These are phyloP conservation scores for Trametes pubescens DNA, from an alignment of 1,284 basidiomycete species.

Conservation along the genomic window DNA sequence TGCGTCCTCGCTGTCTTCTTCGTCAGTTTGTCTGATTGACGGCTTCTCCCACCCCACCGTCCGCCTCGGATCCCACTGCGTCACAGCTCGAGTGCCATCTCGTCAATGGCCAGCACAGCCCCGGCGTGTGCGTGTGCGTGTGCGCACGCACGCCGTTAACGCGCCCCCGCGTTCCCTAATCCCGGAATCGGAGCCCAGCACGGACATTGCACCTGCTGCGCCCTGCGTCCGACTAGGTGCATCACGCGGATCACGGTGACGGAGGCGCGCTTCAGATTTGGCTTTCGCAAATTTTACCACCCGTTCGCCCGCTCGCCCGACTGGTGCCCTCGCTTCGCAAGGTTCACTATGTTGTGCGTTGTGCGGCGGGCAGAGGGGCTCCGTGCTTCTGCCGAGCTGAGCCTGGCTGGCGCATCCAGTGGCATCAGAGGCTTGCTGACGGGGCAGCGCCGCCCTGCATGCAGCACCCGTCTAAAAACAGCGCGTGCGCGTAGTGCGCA, in stretches of 20 bases:
- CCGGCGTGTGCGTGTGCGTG: neutral
- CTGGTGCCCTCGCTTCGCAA: constrained; percentile 1
- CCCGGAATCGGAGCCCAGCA: neutral
- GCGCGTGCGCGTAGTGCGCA: neutral
- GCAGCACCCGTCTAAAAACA: neutral
- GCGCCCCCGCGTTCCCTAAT: neutral
- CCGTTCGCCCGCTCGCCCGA: neutral
- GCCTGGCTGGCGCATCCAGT: neutral
- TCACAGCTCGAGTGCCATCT: neutral
- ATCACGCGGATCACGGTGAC: constrained; percentile 7
- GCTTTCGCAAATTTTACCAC: neutral
- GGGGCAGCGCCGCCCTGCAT: neutral
- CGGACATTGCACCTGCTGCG: neutral
- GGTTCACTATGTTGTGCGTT: neutral
- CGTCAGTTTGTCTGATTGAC: constrained; percentile 12
- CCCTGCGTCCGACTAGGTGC: neutral
- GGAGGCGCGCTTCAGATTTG: neutral
- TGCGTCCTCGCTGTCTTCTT: constrained; percentile 3
- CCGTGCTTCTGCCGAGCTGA: constrained; percentile 6
- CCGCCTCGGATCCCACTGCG: neutral
- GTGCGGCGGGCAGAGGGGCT: neutral
- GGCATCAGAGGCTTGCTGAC: neutral
- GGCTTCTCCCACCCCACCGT: neutral
- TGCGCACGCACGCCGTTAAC: neutral
- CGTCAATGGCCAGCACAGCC: neutral